These are phyloP conservation scores for Termitomyces sp. DNA, from an alignment of 768 basidiomycete genomes.

Conservation along the genomic window DNA sequence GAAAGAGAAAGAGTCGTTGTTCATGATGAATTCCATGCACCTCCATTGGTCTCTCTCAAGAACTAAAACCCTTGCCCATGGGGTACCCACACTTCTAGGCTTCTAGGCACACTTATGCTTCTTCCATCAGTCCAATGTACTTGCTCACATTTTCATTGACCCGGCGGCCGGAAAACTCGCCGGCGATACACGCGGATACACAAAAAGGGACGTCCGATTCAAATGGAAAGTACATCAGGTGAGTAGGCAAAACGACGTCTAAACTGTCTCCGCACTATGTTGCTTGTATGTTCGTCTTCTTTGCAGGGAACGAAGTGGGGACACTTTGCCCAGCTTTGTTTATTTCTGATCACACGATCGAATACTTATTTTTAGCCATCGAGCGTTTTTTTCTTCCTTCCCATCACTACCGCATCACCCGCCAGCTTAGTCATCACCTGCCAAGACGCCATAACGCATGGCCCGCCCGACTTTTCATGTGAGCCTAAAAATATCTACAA, in stretches of 20 bases:
- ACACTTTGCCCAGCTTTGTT: no score
- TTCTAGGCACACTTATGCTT: not conserved
- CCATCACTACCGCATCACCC: not conserved
- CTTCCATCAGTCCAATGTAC: not conserved
- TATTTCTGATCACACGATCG: no score
- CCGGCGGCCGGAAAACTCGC: not conserved
- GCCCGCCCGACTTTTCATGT: not conserved
- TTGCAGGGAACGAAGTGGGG: no score
- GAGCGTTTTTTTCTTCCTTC: not conserved
- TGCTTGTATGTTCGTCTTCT: no score
- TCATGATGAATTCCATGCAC: no score
- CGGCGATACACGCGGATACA: not conserved
- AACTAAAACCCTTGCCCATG: not conserved
- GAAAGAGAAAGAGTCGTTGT: not conserved
- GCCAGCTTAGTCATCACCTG: not conserved
- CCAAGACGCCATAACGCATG: not conserved
- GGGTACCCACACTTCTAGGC: slow-evolving; percentile 1
- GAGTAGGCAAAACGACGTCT: no score
- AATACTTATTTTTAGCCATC: not conserved
- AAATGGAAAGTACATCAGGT: not conserved
- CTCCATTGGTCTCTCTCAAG: no score
- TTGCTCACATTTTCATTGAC: not conserved
- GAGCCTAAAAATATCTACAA: slow-evolving; percentile 2
- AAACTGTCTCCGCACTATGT: no score
- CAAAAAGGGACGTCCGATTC: not conserved